Conservation (phyloP, 441 rosid genomes). For the Dalechampia spathulata region DNA sequence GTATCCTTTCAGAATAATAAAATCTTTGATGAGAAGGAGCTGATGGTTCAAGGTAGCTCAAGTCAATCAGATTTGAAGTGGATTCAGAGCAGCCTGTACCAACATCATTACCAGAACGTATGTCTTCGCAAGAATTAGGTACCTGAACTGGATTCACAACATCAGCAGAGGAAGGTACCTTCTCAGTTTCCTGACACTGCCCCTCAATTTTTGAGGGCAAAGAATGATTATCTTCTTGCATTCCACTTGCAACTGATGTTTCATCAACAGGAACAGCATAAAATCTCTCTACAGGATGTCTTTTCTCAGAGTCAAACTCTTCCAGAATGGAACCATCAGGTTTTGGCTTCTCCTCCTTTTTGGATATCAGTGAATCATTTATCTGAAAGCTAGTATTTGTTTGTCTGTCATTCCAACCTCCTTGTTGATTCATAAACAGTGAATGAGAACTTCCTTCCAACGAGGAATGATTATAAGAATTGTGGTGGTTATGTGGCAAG, state of each 20-base stretch:
- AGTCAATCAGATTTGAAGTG: conserved; percentile 43
- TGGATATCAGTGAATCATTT: conserved; percentile 32
- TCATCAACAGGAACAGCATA: conserved; percentile 37
- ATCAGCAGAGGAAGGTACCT: conserved; percentile 33
- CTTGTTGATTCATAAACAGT: conserved; percentile 36
- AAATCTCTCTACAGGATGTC: conserved; percentile 23
- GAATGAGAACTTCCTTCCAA: conserved; percentile 27
- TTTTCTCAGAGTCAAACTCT: conserved; percentile 28
- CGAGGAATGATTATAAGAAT: conserved; percentile 31
- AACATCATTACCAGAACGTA: conserved; percentile 28
- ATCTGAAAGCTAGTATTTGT: conserved; percentile 27
- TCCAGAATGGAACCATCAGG: conserved; percentile 35
- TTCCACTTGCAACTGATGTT: conserved; percentile 27
- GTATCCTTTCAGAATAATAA: conserved; percentile 70
- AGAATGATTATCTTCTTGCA: conserved; percentile 26
- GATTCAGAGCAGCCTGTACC: conserved; percentile 34
- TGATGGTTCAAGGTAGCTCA: conserved; percentile 42
- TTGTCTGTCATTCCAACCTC: conserved; percentile 35
- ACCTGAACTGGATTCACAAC: conserved; percentile 31
- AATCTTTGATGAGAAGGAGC: conserved; percentile 48
- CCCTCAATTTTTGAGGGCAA: conserved; percentile 32
- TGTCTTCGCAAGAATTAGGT: conserved; percentile 37
- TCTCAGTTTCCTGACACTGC: conserved; percentile 29
- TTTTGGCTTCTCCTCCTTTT: conserved; percentile 32
- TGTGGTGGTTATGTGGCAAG: conserved; percentile 30